Evolutionary conservation across 768 basidiomycete genomes (phyloP).

Genomic region (Mycena polygramma): DNA sequence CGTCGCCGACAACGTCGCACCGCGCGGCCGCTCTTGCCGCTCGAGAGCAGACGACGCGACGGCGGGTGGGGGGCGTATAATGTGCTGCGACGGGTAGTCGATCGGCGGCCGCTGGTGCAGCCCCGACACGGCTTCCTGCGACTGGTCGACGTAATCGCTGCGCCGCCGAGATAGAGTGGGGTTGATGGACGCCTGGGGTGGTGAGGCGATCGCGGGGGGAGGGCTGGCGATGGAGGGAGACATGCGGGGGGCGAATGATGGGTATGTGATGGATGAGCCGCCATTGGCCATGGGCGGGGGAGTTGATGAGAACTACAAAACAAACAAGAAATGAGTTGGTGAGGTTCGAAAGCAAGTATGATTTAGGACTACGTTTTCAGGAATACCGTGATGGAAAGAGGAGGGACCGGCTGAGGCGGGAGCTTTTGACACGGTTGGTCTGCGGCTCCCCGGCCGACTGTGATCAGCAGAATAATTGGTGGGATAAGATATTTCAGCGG

Average conservation of each 20-base stretch:
- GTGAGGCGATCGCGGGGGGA: slow-evolving; percentile 66
- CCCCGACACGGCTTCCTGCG: slow-evolving; percentile 70
- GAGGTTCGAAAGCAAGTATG: slow-evolving; percentile 4
- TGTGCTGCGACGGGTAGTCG: slow-evolving; percentile 82
- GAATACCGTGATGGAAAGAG: slow-evolving; percentile 60
- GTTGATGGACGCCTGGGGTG: slow-evolving; percentile 89
- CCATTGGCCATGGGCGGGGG: slow-evolving; percentile 55
- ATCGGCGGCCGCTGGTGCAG: slow-evolving; percentile 67
- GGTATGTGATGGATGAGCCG: slow-evolving; percentile 67
- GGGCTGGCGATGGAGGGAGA: slow-evolving; percentile 54
- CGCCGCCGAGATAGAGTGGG: slow-evolving; percentile 81
- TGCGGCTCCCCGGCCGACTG: slow-evolving; percentile 21
- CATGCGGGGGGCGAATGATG: slow-evolving; percentile 56
- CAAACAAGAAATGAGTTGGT: slow-evolving; percentile 29
- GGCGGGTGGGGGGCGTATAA: slow-evolving; percentile 84
- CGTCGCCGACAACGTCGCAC: not conserved
- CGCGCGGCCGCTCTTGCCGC: slow-evolving; percentile 67
- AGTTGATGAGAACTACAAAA: slow-evolving; percentile 54
- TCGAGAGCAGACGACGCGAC: slow-evolving; percentile 79
- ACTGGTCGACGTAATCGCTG: slow-evolving; percentile 86
- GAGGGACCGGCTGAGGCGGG: slow-evolving; percentile 38
- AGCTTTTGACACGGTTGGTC: slow-evolving; percentile 36
- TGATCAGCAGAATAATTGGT: slow-evolving; percentile 25
- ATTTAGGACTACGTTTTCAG: slow-evolving; percentile 60
- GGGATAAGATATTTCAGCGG: slow-evolving; percentile 53